Conservation (phyloP, 2,329 filamentous ascomycete species). For the Alternaria sp. region DNA sequence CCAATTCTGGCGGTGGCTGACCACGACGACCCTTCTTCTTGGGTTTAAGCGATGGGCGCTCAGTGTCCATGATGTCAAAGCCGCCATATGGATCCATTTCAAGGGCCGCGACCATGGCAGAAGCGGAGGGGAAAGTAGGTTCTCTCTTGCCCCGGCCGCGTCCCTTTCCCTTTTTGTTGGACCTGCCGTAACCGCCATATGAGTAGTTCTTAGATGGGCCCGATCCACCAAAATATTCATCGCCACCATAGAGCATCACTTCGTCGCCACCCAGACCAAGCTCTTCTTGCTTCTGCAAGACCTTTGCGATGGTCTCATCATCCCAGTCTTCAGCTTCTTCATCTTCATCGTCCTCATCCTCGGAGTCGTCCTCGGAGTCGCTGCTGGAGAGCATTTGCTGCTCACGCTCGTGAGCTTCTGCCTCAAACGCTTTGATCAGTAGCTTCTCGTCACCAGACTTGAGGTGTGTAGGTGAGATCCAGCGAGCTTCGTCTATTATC, state of each 20-base stretch:
- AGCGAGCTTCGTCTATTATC: constrained; percentile 56
- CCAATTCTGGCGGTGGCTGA: constrained; percentile 55
- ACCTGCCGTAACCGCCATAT: constrained; percentile 28
- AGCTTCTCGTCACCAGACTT: constrained; percentile 29
- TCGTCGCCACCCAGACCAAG: constrained; percentile 67
- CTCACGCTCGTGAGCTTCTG: constrained; percentile 22
- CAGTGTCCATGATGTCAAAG: constrained; percentile 86
- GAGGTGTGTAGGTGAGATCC: constrained; percentile 50
- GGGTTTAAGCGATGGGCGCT: constrained; percentile 70
- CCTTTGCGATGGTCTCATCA: constrained; percentile 67
- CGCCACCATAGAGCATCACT: constrained; percentile 62
- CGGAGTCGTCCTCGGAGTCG: constrained; percentile 62
- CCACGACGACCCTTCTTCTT: constrained; percentile 69
- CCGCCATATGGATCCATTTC: constrained; percentile 69
- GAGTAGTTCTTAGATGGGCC: constrained; percentile 18
- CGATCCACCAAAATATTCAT: constrained; percentile 50
- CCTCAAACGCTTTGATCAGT: constrained; percentile 39
- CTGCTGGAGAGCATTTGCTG: constrained; percentile 26
- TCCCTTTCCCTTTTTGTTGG: constrained; percentile 32
- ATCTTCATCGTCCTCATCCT: constrained; percentile 49
- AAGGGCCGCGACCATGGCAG: constrained; percentile 63
- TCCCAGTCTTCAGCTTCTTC: constrained; percentile 48
- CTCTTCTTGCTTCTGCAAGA: constrained; percentile 68
- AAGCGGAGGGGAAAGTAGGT: constrained; percentile 59
- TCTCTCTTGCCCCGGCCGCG: constrained; percentile 25